Base-by-base conservation (phyloP, 2,329 filamentous ascomycete genomes). In the Penicillium freii region DNA sequence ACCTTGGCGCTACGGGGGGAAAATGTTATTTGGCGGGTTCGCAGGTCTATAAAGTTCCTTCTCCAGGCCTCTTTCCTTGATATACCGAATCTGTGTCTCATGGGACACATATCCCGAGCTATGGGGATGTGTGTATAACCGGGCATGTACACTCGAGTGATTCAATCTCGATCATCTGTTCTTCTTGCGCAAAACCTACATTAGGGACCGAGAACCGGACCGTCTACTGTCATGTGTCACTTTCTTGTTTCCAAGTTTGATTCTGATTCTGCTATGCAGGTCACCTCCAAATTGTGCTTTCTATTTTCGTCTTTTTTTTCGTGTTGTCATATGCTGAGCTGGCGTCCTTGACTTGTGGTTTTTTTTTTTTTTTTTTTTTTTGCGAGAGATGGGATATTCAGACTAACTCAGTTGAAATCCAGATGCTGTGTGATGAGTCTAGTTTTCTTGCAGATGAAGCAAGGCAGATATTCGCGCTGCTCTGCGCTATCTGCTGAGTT, bases 1-100 rank as follows among this genome's bases (percentile, higher is more conserved):
- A 69, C 65, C 66, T 72, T 68, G 72, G 72, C 71, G 72, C 70
- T 71, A 66, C 54, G 65, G 70, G 69, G 69, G 65, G 66, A 67
- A 68, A 69, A 68, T 66, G 59, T 59, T 68, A 63, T 69, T 70
- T 62, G 69, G 65, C 65, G 62, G 66, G 66, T 67, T 67, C 66
- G 61, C 66, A 66, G 62, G 63, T 61, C 60, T 65, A 65, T 67
- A 65, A 58, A 66, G 56, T 60, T 58, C 57, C 54, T 62, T 63
- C 64, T 64, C 57, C 36, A 57, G 60, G 58, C 63, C 61, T 65
- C 40, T 49, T 25, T 25, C 33, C 21, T 52, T 59, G 55, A 65
- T 61, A 64, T 62, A 60, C 59, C 60, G 58, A 61, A 62, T 56
- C 62, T 63, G 55, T 59, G 52, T 42, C 48, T 48, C n/a, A 38